These are phyloP conservation scores for Vigna radiata DNA, from an alignment of 306 rosid species.

Conservation along the genomic window DNA sequence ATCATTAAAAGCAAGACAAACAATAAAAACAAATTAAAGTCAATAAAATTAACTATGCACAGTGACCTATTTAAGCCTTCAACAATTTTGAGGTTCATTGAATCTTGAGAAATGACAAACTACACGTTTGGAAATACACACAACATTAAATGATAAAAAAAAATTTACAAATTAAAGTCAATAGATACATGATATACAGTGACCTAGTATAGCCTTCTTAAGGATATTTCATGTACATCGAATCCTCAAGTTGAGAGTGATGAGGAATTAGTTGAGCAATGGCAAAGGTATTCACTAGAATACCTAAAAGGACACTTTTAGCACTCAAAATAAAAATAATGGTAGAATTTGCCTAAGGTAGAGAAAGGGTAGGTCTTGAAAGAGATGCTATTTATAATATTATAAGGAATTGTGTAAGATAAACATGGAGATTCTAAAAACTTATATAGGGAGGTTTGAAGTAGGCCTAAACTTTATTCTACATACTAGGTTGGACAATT, in stretches of 20 bases:
- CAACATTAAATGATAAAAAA: background rate
- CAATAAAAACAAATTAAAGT: background rate
- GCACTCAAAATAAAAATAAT: no score
- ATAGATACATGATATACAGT: background rate
- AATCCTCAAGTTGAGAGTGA: background rate
- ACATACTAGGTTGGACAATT: background rate
- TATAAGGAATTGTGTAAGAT: background rate
- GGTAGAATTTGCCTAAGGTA: no score
- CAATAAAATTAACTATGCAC: background rate
- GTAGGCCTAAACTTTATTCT: background rate
- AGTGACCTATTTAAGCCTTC: background rate
- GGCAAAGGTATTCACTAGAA: background rate
- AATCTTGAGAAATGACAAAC: background rate
- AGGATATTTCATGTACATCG: background rate
- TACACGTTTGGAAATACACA: background rate
- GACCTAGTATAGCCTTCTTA: background rate
- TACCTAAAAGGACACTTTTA: background rate
- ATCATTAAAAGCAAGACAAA: background rate
- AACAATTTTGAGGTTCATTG: background rate
- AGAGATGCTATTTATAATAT: background rate
- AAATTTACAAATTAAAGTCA: background rate
- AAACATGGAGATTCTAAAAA: background rate
- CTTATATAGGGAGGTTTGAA: background rate
- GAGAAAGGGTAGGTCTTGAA: no score
- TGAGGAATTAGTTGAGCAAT: no score